These are phyloP conservation scores for Nakaseomyces uthaithaninus DNA, from an alignment of 1,139 yeast species.

Conservation along the genomic window DNA sequence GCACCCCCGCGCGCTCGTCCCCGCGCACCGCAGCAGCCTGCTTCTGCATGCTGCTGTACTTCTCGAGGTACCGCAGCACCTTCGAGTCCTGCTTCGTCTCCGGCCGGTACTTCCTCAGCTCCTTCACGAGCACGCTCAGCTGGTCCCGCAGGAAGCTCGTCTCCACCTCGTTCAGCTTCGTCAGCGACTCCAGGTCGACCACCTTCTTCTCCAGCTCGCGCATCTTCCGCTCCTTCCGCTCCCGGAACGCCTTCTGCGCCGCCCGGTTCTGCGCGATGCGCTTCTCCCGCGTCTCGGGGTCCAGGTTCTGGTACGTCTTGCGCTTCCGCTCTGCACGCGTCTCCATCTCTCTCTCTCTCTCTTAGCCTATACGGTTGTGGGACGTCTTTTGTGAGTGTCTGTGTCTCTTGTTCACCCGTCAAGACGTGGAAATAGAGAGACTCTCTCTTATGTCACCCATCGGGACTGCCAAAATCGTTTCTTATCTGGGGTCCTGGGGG, in stretches of 20 bases:
- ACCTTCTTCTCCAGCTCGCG: conserved; percentile 82
- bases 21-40: not conserved
- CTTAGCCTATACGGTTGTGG: no score
- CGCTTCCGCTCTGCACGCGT: conserved; percentile 32
- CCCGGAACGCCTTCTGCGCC: conserved; percentile 94
- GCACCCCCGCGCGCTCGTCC: no score
- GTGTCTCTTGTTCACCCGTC: not conserved
- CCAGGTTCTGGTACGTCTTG: conserved; percentile 31
- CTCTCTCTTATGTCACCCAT: no score
- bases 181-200: conserved; percentile 58
- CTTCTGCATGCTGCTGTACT: conserved; percentile 4
- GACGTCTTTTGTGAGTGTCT: not conserved
- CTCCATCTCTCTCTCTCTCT: conserved; percentile 45
- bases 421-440: no score
- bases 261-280: conserved; percentile 96
- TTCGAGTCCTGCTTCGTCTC: conserved; percentile 22
- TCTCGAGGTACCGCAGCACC: conserved; percentile 20
- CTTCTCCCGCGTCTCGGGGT: conserved; percentile 71
- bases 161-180: conserved; percentile 58
- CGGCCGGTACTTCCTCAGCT: conserved; percentile 56
- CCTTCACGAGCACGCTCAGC: conserved; percentile 65
- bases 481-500: no score
- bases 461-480: no score
- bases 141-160: conserved; percentile 71
- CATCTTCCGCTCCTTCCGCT: conserved; percentile 83